Percentiles rank a stretch among this genome's conserved stretches.
phyloP scores from a whole-genome alignment of 2,329 filamentous ascomycete genomes.

The Chrysoporthe austroafricana region DNA sequence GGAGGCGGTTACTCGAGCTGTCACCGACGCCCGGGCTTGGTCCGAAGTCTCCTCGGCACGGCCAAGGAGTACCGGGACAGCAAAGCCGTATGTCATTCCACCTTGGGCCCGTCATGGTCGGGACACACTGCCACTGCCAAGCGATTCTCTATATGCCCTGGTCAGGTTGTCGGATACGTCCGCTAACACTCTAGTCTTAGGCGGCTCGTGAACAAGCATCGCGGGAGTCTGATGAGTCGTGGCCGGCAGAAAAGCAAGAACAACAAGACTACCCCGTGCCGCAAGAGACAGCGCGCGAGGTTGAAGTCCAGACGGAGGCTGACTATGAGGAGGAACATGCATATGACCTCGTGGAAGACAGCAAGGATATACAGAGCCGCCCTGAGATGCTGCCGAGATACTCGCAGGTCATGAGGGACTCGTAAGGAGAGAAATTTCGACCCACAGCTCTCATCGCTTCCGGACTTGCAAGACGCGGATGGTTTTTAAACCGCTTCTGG shows the following conservation, averaged over 20 bases:
- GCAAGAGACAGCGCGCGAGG: background rate
- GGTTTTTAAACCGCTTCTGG: background rate
- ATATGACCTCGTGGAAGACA: background rate
- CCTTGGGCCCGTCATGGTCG: background rate
- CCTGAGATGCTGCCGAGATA: conserved; percentile 11
- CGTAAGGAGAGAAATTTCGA: background rate
- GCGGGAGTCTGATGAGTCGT: background rate
- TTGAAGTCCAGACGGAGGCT: background rate
- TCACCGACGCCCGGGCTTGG: background rate
- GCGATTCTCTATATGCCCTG: background rate
- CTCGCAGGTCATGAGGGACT: conserved; percentile 15
- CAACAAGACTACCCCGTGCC: background rate
- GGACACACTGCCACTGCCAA: background rate
- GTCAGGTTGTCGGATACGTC: background rate
- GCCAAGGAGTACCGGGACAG: conserved; percentile 4
- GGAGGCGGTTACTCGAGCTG: background rate
- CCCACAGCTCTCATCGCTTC: background rate
- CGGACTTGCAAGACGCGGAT: background rate
- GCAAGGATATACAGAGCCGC: background rate
- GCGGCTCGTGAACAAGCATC: background rate
- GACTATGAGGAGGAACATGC: background rate
- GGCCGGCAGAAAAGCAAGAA: background rate
- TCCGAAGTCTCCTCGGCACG: conserved; percentile 16
- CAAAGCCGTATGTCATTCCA: conserved; percentile 2
- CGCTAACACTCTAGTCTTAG: background rate